phyloP scores from a whole-genome alignment of 306 rosid species.

The Cicer bijugum region DNA sequence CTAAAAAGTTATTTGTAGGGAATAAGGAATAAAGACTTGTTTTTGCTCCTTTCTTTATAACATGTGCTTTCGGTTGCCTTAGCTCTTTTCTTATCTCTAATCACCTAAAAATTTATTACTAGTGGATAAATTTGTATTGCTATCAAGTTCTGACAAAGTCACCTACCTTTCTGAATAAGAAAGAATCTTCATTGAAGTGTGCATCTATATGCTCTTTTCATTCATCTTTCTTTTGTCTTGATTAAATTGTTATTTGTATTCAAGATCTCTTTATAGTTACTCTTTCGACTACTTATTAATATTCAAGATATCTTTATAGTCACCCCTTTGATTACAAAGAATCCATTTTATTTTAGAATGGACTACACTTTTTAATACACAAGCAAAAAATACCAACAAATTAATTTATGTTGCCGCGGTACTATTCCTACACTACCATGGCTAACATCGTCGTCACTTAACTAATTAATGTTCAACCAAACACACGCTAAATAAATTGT shows the following conservation, averaged over 20 bases:
- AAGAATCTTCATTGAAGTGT: slow-evolving; percentile 13
- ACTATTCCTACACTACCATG: neutral
- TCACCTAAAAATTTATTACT: neutral
- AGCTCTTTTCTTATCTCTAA: slow-evolving; percentile 31
- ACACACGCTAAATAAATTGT: neutral
- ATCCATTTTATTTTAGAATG: too few species aligned
- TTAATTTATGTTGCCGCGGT: too few species aligned
- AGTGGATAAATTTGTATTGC: slow-evolving; percentile 17
- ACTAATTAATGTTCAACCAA: too few species aligned
- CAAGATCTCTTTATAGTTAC: too few species aligned
- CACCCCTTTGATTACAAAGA: too few species aligned
- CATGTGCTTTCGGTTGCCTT: neutral
- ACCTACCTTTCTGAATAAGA: neutral
- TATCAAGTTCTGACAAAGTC: neutral
- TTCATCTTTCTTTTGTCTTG: neutral
- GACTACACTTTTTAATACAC: too few species aligned
- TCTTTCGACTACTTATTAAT: too few species aligned
- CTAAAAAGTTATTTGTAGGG: slow-evolving; percentile 31
- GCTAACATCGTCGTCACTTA: neutral
- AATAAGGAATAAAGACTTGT: slow-evolving; percentile 37
- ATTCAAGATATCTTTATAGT: too few species aligned
- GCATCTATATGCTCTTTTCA: slow-evolving; percentile 19
- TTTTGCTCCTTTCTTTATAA: slow-evolving; percentile 19
- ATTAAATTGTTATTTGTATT: too few species aligned
- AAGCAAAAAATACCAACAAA: too few species aligned